Base-by-base conservation (phyloP, 352 stramenopile species). In the Globisporangium echinulatum region DNA sequence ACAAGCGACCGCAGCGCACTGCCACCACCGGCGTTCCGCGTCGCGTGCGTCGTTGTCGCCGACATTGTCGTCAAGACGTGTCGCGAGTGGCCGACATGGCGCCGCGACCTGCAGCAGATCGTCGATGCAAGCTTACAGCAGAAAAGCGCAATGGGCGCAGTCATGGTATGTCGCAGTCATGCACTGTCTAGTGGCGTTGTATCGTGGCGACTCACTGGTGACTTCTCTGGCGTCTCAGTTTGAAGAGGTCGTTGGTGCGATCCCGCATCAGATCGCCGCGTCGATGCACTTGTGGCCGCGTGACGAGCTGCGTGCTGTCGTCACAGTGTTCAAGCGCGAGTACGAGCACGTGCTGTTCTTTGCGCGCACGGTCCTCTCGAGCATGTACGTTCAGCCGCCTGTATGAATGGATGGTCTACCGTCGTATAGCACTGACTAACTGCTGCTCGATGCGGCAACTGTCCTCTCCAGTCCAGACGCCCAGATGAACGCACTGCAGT, bases 21-120 rank as follows among this genome's bases (percentile, higher is more conserved):
- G 1, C 72, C 70, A 48, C 39, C 62, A 7, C 46, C 62, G 10
- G 42, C 58, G 15, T 75, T 77, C 47, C 72, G 75, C 19, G 66
- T 87, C 33, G 69, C 75, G 11, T 87, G 77, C n/a, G 67, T 77
- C 0, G 70, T 75, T 11, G 43, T 87, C 19, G 74, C 66, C 9
- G 67, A 77, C 60, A 72, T 87, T 53, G 52, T 83, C 14, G 73
- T 82, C 37, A 78, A 83, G 56, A 83, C 68, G 8, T 62, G 56
- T 58, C 71, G 50, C 36, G 63, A 66, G 40, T 85, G 75, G 75
- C 52, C 40, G 7, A 64, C 59, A 25, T 87, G 77, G 77, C 84
- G 82, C 52, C 54, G 49, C 54, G 71, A 85, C 52, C 38, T 85
- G 39, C 72, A 80, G 58, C 65, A 65, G 25, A 69, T 87, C 14